Evolutionary conservation across 192 early-diverging fungal species (phyloP), one percentile per base, ranked within the genome.

Genomic region (Phycomyces blakesleeanus): DNA sequence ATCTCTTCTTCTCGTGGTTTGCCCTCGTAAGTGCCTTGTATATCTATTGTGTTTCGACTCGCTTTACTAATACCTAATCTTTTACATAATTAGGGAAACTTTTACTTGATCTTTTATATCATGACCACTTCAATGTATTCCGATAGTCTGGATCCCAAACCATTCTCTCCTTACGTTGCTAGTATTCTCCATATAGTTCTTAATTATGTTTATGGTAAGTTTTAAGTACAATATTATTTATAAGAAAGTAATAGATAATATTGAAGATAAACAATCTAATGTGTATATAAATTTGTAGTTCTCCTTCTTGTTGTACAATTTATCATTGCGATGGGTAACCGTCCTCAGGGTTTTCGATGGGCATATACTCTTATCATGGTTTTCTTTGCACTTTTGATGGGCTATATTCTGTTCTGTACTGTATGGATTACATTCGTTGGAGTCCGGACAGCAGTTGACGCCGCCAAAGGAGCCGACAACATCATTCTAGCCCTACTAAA

Each of bases 241-340:
- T 37, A 73, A 73, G 25, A 9, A 11, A 18, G 15, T 49, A 10
- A 20, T 59, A 12, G 12, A 34, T 22, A 4, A 59, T 14, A 10
- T 41, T 1, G 15, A 57, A 78, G 51, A 60, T 69, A 40, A 78
- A n/a, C n/a, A n/a, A n/a, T n/a, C n/a, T n/a, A n/a, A n/a, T n/a
- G n/a, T n/a, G n/a, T n/a, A n/a, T n/a, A n/a, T n/a, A 11, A 72
- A 69, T 40, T 21, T 40, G 12, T 18, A 15, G 12, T 94, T n/a
- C 61, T 91, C 50, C 79, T 93, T 34, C 76, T 98, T 51, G 80
- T 93, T 41, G 82, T 87, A 21, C 85, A 88, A 62, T 91, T 98
- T 74, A 89, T 98, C 49, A 80, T 89, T 20, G 88, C 94, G 64
- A 77, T 99, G 68, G 97, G 97, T 63, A 99, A 99, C 75, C 84